Evolutionary conservation across 1,284 basidiomycete genomes (phyloP).

Genomic region (Butyriboletus appendiculatus): DNA sequence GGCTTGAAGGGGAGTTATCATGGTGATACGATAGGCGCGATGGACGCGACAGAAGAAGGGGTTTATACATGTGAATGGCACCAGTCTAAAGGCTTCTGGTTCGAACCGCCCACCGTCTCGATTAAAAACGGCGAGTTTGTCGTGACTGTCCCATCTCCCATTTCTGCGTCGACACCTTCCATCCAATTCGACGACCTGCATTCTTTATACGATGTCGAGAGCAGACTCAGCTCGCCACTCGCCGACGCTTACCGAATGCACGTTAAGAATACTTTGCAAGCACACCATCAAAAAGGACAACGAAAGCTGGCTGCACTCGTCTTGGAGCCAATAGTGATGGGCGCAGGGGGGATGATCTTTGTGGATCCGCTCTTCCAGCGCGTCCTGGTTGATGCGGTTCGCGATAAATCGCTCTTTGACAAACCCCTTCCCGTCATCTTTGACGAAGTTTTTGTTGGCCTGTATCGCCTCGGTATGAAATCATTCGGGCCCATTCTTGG

Average conservation of each 20-base stretch:
- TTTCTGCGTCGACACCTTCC: constrained; percentile 38
- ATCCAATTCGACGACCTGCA: constrained; percentile 48
- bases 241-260: constrained; percentile 65
- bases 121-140: constrained; percentile 63
- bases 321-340: constrained; percentile 92
- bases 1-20: constrained; percentile 96
- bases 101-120: constrained; percentile 83
- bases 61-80: constrained; percentile 99
- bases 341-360: constrained; percentile 97
- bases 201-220: constrained; percentile 73
- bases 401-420: constrained; percentile 42
- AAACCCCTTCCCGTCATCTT: constrained; percentile 87
- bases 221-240: constrained; percentile 61
- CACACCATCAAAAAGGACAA: constrained; percentile 42
- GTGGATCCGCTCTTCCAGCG: constrained; percentile 97
- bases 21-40: constrained; percentile 96
- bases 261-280: constrained; percentile 57
- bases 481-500: constrained; percentile 70
- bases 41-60: constrained; percentile 93
- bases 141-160: constrained; percentile 59
- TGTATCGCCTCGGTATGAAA: constrained; percentile 82
- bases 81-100: constrained; percentile 89
- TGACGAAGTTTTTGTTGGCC: constrained; percentile 95
- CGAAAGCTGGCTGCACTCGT: constrained; percentile 72
- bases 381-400: constrained; percentile 80